These are phyloP conservation scores for Crepidotus variabilis DNA, from an alignment of 768 basidiomycete genomes.

Conservation along the genomic window DNA sequence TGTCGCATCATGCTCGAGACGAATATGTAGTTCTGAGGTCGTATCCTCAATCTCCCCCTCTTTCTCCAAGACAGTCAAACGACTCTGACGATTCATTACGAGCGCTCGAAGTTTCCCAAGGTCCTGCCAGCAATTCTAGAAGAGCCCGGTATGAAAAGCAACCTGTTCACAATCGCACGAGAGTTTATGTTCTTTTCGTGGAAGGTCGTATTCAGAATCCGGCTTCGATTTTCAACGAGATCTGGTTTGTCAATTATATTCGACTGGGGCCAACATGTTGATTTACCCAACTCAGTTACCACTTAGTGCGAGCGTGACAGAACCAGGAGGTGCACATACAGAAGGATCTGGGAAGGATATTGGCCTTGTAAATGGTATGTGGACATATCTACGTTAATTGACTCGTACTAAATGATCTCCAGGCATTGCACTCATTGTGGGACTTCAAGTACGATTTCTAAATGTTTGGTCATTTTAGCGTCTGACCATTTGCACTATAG, in stretches of 20 bases:
- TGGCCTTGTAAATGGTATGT: slow-evolving; percentile 70
- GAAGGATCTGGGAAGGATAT: slow-evolving; percentile 68
- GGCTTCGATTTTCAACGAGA: slow-evolving; percentile 80
- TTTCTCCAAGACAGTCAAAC: slow-evolving; percentile 38
- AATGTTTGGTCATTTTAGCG: not conserved
- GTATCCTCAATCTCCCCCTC: slow-evolving; percentile 33
- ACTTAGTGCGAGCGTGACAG: slow-evolving; percentile 71
- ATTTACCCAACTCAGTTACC: slow-evolving; percentile 46
- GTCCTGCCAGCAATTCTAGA: slow-evolving; percentile 36
- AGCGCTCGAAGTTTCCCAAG: slow-evolving; percentile 74
- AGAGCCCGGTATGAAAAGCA: slow-evolving; percentile 28
- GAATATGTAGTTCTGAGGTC: slow-evolving; percentile 46
- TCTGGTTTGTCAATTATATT: slow-evolving; percentile 27
- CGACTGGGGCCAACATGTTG: not conserved
- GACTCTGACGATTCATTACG: slow-evolving; percentile 76
- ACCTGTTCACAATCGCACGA: not conserved
- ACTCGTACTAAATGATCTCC: not conserved
- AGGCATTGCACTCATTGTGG: slow-evolving; percentile 87
- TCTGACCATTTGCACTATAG: slow-evolving; percentile 26
- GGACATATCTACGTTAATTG: not conserved
- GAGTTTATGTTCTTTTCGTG: slow-evolving; percentile 19
- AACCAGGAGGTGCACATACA: slow-evolving; percentile 48
- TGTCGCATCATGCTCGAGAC: slow-evolving; percentile 35
- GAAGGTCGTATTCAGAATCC: slow-evolving; percentile 64
- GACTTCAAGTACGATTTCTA: slow-evolving; percentile 55